Conservation (phyloP, 2,329 filamentous ascomycete species). For the Chrysoporthe cubensis region DNA sequence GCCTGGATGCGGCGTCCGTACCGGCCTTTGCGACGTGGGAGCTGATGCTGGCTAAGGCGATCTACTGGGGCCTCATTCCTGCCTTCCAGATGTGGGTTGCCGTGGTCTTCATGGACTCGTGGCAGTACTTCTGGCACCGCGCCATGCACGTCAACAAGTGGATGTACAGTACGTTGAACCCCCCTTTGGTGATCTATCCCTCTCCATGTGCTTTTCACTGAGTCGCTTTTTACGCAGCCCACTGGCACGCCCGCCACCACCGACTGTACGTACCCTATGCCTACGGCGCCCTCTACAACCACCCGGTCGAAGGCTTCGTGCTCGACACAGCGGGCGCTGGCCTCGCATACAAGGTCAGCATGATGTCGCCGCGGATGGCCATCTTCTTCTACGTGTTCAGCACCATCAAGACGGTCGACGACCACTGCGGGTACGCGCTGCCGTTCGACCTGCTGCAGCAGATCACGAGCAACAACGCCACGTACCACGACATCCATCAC, state of each 20-base stretch:
- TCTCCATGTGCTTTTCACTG: constrained; percentile 22
- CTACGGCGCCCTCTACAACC: constrained; percentile 95
- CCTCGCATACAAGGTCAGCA: constrained; percentile 77
- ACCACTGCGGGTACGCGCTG: constrained; percentile 95
- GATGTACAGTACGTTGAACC: constrained; percentile 77
- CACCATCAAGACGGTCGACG: constrained; percentile 95
- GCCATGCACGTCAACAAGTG: constrained; percentile 97
- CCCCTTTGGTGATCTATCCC: neutral
- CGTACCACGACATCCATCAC: constrained; percentile 97
- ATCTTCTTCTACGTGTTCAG: constrained; percentile 89
- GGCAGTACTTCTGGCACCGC: constrained; percentile 97
- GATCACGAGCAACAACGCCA: constrained; percentile 91
- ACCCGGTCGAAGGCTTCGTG: constrained; percentile 90
- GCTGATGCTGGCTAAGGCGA: constrained; percentile 68
- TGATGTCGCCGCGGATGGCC: constrained; percentile 83
- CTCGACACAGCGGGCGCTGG: constrained; percentile 89
- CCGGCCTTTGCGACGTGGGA: constrained; percentile 88
- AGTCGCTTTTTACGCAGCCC: constrained; percentile 54
- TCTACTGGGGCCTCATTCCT: constrained; percentile 82
- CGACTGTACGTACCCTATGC: constrained; percentile 97
- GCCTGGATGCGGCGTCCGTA: constrained; percentile 55
- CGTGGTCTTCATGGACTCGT: constrained; percentile 83
- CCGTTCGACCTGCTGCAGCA: constrained; percentile 94
- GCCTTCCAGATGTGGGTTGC: constrained; percentile 76
- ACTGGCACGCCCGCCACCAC: constrained; percentile 94